These are phyloP conservation scores for Nigrospora osmanthi DNA, from an alignment of 2,329 filamentous ascomycete genomes.

Conservation along the genomic window DNA sequence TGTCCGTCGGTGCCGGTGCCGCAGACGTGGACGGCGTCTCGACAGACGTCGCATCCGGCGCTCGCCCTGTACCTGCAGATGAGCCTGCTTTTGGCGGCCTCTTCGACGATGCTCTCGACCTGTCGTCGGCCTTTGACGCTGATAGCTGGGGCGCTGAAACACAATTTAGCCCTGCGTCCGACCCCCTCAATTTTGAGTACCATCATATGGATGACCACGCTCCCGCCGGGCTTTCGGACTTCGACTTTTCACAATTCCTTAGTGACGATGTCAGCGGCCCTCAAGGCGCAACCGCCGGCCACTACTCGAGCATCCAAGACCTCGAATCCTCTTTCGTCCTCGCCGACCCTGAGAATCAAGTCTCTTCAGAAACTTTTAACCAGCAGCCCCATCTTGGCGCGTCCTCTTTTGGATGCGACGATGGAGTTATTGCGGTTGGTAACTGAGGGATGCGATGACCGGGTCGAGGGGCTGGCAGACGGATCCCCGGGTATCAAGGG, in stretches of 20 bases:
- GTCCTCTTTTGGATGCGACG: constrained; percentile 68
- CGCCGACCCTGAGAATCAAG: constrained; percentile 52
- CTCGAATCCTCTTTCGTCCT: constrained; percentile 43
- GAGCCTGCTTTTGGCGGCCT: constrained; percentile 56
- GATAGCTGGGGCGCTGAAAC: constrained; percentile 72
- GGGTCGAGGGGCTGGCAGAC: constrained; percentile 29
- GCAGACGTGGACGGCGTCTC: constrained; percentile 35
- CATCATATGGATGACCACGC: constrained; percentile 59
- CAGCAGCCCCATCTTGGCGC: constrained; percentile 68
- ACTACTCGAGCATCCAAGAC: constrained; percentile 41
- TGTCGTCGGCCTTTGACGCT: constrained; percentile 61
- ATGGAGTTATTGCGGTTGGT: constrained; percentile 65
- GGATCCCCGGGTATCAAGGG: constrained; percentile 27
- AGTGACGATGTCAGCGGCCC: constrained; percentile 39
- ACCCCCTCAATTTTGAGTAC: constrained; percentile 57
- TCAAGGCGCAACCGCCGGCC: constrained; percentile 40
- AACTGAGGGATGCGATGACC: constrained; percentile 47
- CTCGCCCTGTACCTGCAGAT: constrained; percentile 44
- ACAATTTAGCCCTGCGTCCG: constrained; percentile 67
- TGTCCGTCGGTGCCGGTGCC: constrained; percentile 79
- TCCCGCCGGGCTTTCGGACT: constrained; percentile 35
- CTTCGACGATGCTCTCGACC: constrained; percentile 61
- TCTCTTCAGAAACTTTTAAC: constrained; percentile 59
- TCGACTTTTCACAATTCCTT: constrained; percentile 43
- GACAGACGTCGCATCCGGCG: constrained; percentile 29